Evolutionary conservation across 2,329 filamentous ascomycete genomes (phyloP).

Genomic region (Thermoascus crustaceus): DNA sequence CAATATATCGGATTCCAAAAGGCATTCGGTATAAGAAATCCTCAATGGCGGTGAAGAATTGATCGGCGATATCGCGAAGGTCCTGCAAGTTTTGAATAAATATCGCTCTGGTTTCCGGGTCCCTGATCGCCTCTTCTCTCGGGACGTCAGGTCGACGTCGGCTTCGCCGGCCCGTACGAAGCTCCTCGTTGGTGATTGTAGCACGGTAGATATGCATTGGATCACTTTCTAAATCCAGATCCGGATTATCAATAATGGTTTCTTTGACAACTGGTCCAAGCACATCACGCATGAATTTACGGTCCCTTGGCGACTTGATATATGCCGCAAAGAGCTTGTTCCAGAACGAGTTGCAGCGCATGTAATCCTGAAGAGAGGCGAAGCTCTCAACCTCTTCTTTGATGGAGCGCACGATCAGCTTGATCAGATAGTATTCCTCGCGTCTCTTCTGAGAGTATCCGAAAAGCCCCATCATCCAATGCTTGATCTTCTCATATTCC

Average conservation of each 20-base stretch:
- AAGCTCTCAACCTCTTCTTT: conserved; percentile 76
- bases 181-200: conserved; percentile 93
- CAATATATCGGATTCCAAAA: conserved; percentile 82
- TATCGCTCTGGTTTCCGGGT: conserved; percentile 80
- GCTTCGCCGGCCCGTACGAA: conserved; percentile 80
- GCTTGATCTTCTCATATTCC: conserved; percentile 85
- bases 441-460: conserved; percentile 94
- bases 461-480: conserved; percentile 91
- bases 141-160: conserved; percentile 74
- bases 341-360: conserved; percentile 91
- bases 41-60: conserved; percentile 75
- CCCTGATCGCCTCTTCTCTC: conserved; percentile 88
- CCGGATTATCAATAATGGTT: conserved; percentile 86
- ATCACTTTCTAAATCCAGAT: conserved; percentile 88
- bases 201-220: conserved; percentile 95
- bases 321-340: conserved; percentile 78
- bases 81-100: conserved; percentile 95
- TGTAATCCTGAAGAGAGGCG: conserved; percentile 68
- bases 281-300: conserved; percentile 83
- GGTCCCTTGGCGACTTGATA: conserved; percentile 79
- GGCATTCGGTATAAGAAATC: conserved; percentile 82
- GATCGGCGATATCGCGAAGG: conserved; percentile 86
- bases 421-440: conserved; percentile 94
- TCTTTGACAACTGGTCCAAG: conserved; percentile 79
- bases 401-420: conserved; percentile 73